These are phyloP conservation scores for Daldinia concentrica DNA, from an alignment of 495 filamentous ascomycete genomes.

Conservation along the genomic window DNA sequence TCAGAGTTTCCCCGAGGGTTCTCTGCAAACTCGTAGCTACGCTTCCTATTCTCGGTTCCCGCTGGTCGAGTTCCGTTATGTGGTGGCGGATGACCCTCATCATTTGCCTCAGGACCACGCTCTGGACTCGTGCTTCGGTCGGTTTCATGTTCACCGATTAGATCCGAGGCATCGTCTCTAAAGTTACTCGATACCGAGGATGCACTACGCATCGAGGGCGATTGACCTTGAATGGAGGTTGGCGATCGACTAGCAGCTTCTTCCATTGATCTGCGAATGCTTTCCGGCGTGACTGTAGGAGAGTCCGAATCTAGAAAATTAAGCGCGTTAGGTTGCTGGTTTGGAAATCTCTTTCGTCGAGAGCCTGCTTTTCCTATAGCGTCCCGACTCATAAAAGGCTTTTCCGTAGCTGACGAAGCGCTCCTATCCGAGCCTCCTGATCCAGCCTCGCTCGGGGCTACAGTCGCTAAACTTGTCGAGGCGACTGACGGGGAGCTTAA, in stretches of 20 bases:
- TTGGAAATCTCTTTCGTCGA: conserved; percentile 40
- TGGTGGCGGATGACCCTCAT: conserved; percentile 10
- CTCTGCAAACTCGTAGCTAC: conserved; percentile 49
- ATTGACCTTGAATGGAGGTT: conserved; percentile 33
- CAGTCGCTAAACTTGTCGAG: conserved; percentile 29
- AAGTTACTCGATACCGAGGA: conserved; percentile 51
- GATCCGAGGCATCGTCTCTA: conserved; percentile 48
- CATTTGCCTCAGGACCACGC: conserved; percentile 46
- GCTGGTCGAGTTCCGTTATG: conserved; percentile 25
- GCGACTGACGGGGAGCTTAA: conserved; percentile 21
- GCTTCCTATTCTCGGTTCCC: conserved; percentile 26
- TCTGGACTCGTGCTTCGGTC: conserved; percentile 59
- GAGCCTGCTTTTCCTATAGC: conserved; percentile 45
- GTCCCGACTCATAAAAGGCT: conserved; percentile 44
- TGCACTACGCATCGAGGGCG: conserved; percentile 41
- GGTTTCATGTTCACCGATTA: conserved; percentile 51
- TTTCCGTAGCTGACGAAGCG: conserved; percentile 49
- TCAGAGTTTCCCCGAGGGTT: conserved; percentile 46
- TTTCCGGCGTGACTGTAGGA: conserved; percentile 44
- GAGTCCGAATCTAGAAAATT: conserved; percentile 50
- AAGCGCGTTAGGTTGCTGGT: conserved; percentile 41
- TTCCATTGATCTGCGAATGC: conserved; percentile 44
- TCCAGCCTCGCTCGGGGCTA: conserved; percentile 27
- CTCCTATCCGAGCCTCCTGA: conserved; percentile 50
- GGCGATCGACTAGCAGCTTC: conserved; percentile 46